Percentiles rank a stretch among this genome's conserved stretches.
phyloP scores from a whole-genome alignment of 495 filamentous ascomycete species.

The Darksidea phi region DNA sequence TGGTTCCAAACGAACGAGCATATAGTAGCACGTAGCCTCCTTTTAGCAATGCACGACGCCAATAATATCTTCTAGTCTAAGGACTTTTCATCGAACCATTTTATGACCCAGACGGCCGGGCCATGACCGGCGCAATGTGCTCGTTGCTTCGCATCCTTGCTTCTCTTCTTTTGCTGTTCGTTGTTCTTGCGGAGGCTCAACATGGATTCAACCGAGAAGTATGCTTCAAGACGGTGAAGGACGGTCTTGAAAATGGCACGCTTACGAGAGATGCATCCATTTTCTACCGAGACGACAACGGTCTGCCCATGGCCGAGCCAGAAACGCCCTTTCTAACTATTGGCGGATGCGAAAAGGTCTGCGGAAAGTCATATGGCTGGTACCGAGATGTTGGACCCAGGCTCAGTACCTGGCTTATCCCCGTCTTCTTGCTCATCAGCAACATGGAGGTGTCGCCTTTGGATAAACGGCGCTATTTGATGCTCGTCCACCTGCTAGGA shows the following conservation, averaged over 20 bases:
- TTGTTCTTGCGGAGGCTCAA: no score
- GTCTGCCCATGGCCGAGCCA: neutral
- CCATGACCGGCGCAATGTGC: no score
- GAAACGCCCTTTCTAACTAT: conserved; percentile 18
- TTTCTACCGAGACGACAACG: conserved; percentile 11
- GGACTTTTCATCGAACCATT: no score
- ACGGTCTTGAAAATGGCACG: neutral
- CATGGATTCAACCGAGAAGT: no score
- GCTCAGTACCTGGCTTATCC: conserved; percentile 40
- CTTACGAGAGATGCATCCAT: conserved; percentile 9
- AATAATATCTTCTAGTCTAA: no score
- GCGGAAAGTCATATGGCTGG: conserved; percentile 15
- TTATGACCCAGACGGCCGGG: no score
- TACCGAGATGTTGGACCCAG: conserved; percentile 27
- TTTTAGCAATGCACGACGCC: no score
- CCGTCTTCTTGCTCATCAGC: conserved; percentile 39
- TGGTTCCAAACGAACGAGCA: no score
- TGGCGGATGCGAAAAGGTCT: conserved; percentile 20
- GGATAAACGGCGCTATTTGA: conserved; percentile 38
- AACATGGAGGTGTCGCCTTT: conserved; percentile 41
- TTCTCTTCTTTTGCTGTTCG: no score
- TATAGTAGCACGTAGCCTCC: no score
- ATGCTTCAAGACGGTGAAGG: neutral
- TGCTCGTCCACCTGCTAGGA: conserved; percentile 40
- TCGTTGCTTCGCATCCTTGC: no score